phyloP scores from a whole-genome alignment of 805 yeast genomes.

The Brettanomyces nanus region DNA sequence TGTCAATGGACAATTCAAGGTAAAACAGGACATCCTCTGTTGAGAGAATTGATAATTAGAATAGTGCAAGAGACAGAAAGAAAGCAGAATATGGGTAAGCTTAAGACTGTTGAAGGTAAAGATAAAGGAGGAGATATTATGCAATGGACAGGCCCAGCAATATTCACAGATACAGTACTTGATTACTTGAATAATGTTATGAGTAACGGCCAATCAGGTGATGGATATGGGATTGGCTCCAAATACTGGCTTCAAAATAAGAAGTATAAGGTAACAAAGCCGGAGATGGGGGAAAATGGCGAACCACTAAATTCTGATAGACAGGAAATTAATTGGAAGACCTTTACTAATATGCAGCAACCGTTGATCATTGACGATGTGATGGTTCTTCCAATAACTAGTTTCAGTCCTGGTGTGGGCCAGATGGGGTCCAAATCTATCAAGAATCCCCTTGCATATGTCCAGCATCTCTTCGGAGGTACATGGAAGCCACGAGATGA shows the following conservation, averaged over 20 bases:
- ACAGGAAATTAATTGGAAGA: constrained; percentile 45
- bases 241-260: constrained; percentile 17
- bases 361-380: constrained; percentile 62
- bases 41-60: constrained; percentile 69
- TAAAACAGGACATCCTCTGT: constrained; percentile 84
- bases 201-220: constrained; percentile 23
- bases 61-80: constrained; percentile 70
- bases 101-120: constrained; percentile 43
- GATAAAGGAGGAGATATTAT: constrained; percentile 71
- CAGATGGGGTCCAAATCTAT: constrained; percentile 53
- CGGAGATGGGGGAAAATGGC: constrained; percentile 15
- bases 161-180: constrained; percentile 84
- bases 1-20: constrained; percentile 96
- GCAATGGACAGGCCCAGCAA: constrained; percentile 97
- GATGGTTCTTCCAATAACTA: constrained; percentile 61
- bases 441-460: constrained; percentile 44
- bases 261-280: constrained; percentile 14
- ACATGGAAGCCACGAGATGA: constrained; percentile 44
- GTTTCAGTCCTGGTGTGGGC: constrained; percentile 60
- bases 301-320: constrained; percentile 18
- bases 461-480: constrained; percentile 56
- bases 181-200: constrained; percentile 64
- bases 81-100: constrained; percentile 37
- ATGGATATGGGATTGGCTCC: constrained; percentile 28
- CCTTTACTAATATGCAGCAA: constrained; percentile 49